These are phyloP conservation scores for Zangia roseola DNA, from an alignment of 768 basidiomycete genomes.

Conservation along the genomic window DNA sequence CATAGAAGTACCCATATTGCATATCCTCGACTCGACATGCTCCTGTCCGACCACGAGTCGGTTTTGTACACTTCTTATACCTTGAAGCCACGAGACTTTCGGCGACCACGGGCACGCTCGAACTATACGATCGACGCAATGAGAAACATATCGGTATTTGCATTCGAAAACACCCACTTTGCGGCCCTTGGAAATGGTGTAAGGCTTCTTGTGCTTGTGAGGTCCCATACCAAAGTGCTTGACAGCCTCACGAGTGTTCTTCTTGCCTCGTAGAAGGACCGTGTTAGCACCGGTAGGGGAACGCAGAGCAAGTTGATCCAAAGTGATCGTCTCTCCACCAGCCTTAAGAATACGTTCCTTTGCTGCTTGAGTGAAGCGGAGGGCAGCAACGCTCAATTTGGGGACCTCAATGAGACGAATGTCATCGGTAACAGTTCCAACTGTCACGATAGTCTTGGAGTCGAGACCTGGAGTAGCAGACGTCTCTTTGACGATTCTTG, in stretches of 20 bases:
- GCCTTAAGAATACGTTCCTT: conserved; percentile 94
- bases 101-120: conserved; percentile 97
- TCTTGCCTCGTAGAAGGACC: conserved; percentile 87
- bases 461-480: conserved; percentile 57
- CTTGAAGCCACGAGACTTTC: conserved; percentile 98
- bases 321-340: conserved; percentile 91
- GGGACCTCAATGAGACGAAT: conserved; percentile 82
- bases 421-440: conserved; percentile 95
- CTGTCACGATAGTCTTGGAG: conserved; percentile 84
- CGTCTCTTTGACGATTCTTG: conserved; percentile 86
- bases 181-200: conserved; percentile 94
- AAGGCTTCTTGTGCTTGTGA: conserved; percentile 98
- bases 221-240: conserved; percentile 99
- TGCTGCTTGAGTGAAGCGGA: conserved; percentile 90
- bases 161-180: conserved; percentile 50
- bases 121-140: conserved; percentile 48
- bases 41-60: conserved; percentile 29
- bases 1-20: conserved; percentile 32
- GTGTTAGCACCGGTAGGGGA: conserved; percentile 96
- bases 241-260: conserved; percentile 90
- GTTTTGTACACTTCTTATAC: conserved; percentile 56
- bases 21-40: conserved; percentile 28
- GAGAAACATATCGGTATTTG: not conserved
- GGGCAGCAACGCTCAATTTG: conserved; percentile 90
- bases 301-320: conserved; percentile 95